Percentiles rank a stretch among this genome's conserved stretches.
These are phyloP conservation scores for Hapsidospora chrysogenum DNA, from an alignment of 495 filamentous ascomycete genomes.

Conservation along the genomic window DNA sequence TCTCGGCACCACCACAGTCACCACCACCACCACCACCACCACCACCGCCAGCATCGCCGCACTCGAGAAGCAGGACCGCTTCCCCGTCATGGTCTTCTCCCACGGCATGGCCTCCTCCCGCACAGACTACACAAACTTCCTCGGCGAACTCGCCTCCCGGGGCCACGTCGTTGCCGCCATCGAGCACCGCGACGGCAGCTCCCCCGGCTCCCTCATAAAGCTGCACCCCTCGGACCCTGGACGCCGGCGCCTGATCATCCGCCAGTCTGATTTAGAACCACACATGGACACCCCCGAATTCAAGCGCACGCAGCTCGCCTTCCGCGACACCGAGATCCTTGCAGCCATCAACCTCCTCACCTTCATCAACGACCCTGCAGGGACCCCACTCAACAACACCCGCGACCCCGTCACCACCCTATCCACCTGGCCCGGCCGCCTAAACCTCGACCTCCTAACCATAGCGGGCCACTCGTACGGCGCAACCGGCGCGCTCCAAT, in stretches of 20 bases:
- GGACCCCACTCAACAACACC: slow-evolving; percentile 16
- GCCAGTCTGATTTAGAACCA: slow-evolving; percentile 6
- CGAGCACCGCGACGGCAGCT: slow-evolving; percentile 37
- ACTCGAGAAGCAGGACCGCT: slow-evolving; percentile 6
- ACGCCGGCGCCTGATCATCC: slow-evolving; percentile 1
- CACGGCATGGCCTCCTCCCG: slow-evolving; percentile 34
- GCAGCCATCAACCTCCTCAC: slow-evolving; percentile 26
- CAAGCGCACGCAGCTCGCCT: slow-evolving; percentile 27
- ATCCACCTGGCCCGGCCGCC: slow-evolving; percentile 14
- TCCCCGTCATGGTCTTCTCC: slow-evolving; percentile 33
- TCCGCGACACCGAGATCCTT: slow-evolving; percentile 36
- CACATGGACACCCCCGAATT: slow-evolving; percentile 13
- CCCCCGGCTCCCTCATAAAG: slow-evolving; percentile 27
- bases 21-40: no score
- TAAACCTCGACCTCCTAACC: slow-evolving; percentile 23
- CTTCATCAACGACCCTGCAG: slow-evolving; percentile 24
- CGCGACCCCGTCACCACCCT: slow-evolving; percentile 15
- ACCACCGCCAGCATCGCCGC: slow-evolving; percentile 4
- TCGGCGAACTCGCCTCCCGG: slow-evolving; percentile 33
- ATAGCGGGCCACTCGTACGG: slow-evolving; percentile 36
- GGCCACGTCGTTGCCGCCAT: slow-evolving; percentile 33
- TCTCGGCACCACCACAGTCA: slow-evolving; percentile 13
- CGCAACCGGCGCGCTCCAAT: slow-evolving; percentile 32
- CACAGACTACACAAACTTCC: slow-evolving; percentile 35
- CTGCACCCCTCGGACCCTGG: not conserved